Base-by-base conservation (phyloP, 768 basidiomycete species). In the Phallus indusiatus region DNA sequence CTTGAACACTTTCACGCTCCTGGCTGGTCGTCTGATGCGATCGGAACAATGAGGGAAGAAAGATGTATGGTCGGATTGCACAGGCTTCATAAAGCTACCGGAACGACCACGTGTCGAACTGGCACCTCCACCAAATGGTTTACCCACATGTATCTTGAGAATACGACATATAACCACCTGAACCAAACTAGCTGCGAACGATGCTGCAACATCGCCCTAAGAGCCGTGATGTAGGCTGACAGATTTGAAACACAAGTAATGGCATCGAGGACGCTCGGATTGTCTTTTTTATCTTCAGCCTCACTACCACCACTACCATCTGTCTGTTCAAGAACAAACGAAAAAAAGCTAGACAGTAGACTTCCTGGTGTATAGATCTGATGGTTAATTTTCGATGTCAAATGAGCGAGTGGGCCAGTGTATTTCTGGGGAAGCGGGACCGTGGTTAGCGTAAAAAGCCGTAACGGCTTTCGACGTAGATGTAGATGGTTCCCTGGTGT, bases 101-200 rank as follows among this genome's bases (percentile, higher is more conserved):
- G 28, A 28, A n/a, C 28, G 28, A 28, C 28, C 28, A 28, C 28
- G 28, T 28, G 28, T 28, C 2, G 28, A 28, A n/a, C 12, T 14
- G 42, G 56, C 49, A 88, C 65, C 67, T 84, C 79, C 1, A 76
- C 74, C 81, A 90, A 90, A 63, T 89, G 85, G 62, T 94, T 94
- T 24, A 89, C 81, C 93, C 94, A 95, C 90, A 95, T 88, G 67
- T 94, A 92, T 58, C 86, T 78, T 17, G 90, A 93, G 67, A 86
- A 89, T 20, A 72, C 63, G 42, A 94, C 76, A 67, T 93, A 89
- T 58, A 94, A 72, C 81, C 87, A 91, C 46, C 94, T 81, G 74
- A 92, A 95, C 93, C 93, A 94, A 47, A 83, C 81, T 60, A 91
- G 72, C 74, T 96, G 94, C 60, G 83, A 84, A 56, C 72, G 62